phyloP scores from a whole-genome alignment of 1,139 yeast genomes.

The Meyerozyma elateridarum region DNA sequence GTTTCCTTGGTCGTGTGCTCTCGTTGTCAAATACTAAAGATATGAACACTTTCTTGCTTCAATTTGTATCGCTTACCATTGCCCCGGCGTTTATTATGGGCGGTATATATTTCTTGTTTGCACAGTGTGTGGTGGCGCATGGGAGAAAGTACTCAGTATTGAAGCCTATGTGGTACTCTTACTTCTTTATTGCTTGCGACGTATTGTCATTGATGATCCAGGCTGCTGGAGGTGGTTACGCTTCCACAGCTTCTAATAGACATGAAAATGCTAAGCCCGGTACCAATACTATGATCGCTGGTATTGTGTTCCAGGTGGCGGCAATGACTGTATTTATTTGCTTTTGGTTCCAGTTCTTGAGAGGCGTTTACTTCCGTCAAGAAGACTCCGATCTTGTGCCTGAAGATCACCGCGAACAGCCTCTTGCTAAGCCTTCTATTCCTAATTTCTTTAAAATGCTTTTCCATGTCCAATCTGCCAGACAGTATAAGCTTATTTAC shows the following conservation, averaged over 20 bases:
- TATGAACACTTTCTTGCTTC: slow-evolving; percentile 50
- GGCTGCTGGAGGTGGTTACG: slow-evolving; percentile 80
- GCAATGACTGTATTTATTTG: slow-evolving; percentile 63
- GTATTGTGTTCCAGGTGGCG: slow-evolving; percentile 72
- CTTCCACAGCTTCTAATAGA: slow-evolving; percentile 49
- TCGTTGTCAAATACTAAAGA: slow-evolving; percentile 40
- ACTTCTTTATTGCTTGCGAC: slow-evolving; percentile 64
- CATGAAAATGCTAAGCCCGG: slow-evolving; percentile 46
- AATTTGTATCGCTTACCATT: slow-evolving; percentile 65
- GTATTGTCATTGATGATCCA: slow-evolving; percentile 67
- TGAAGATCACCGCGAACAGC: slow-evolving; percentile 11
- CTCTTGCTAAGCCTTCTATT: slow-evolving; percentile 22
- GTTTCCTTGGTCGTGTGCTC: slow-evolving; percentile 59
- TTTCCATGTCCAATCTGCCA: slow-evolving; percentile 21
- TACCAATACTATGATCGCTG: slow-evolving; percentile 75
- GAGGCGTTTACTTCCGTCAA: slow-evolving; percentile 35
- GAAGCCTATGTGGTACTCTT: slow-evolving; percentile 72
- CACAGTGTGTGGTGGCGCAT: slow-evolving; percentile 66
- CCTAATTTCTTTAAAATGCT: slow-evolving; percentile 27
- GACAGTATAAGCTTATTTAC: slow-evolving; percentile 17
- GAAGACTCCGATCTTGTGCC: slow-evolving; percentile 8
- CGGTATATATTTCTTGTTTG: slow-evolving; percentile 74
- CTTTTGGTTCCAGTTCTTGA: slow-evolving; percentile 53
- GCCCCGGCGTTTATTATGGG: slow-evolving; percentile 92
- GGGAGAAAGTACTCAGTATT: slow-evolving; percentile 60